A percentile compares a stretch with the other conserved stretches of the same genome.
Evolutionary conservation across 2,329 filamentous ascomycete genomes (phyloP).

Genomic region (Claviceps africana): DNA sequence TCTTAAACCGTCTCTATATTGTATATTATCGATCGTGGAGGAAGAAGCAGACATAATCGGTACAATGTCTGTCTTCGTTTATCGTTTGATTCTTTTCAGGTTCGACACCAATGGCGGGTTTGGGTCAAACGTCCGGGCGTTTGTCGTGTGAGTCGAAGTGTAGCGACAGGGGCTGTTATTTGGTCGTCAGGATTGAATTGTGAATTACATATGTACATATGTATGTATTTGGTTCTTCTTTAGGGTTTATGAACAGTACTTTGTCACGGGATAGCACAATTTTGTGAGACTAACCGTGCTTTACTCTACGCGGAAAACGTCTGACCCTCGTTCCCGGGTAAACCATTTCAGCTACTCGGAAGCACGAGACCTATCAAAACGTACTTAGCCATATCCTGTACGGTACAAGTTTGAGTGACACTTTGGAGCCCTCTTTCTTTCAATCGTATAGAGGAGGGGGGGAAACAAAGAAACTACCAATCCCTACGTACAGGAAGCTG

Average conservation of each 20-base stretch:
- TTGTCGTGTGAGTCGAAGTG: background rate
- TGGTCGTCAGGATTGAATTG: background rate
- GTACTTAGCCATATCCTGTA: too few species aligned
- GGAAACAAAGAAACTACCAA: too few species aligned
- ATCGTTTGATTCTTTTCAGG: too few species aligned
- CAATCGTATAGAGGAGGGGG: too few species aligned
- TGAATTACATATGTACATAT: background rate
- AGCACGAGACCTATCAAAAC: background rate
- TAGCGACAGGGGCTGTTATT: background rate
- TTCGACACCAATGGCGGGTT: background rate
- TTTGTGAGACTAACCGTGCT: background rate
- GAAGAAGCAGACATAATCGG: background rate
- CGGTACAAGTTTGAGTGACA: background rate
- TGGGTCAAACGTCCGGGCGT: background rate
- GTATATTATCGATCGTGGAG: background rate
- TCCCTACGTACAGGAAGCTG: background rate
- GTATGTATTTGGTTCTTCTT: background rate
- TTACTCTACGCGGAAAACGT: background rate
- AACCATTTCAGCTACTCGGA: background rate
- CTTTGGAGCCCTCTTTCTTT: too few species aligned
- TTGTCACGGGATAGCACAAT: background rate
- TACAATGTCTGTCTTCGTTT: background rate
- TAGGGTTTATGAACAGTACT: background rate
- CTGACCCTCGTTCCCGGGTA: background rate
- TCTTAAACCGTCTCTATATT: background rate